Conservation (phyloP, 1,139 yeast species). For the Zygoascus meyerae region DNA sequence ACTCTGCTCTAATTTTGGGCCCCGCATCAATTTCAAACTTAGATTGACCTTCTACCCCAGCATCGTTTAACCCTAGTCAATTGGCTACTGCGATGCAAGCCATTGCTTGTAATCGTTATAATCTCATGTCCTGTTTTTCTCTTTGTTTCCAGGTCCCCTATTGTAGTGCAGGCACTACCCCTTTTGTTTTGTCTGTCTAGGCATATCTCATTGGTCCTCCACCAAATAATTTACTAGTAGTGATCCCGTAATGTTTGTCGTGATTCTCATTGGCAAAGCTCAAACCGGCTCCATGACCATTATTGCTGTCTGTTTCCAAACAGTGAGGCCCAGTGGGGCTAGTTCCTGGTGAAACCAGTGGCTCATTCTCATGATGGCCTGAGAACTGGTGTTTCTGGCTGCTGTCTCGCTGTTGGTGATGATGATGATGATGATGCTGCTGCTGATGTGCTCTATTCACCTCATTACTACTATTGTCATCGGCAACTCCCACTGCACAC, state of each 20-base stretch:
- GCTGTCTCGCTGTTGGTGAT: constrained; percentile 11
- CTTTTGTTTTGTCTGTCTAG: neutral
- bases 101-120: too few species aligned
- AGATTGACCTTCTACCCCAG: too few species aligned
- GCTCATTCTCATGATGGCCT: too few species aligned
- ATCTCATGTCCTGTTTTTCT: too few species aligned
- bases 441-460: constrained; percentile 3
- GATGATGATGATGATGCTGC: constrained; percentile 10
- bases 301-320: neutral
- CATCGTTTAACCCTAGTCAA: too few species aligned
- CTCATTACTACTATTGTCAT: constrained; percentile 6
- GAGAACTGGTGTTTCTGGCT: neutral
- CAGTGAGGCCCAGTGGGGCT: neutral
- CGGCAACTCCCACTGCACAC: constrained; percentile 57
- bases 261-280: too few species aligned
- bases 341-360: neutral
- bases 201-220: constrained; percentile 3
- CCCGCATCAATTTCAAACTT: too few species aligned
- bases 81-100: too few species aligned
- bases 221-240: constrained; percentile 1
- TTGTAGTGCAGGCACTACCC: too few species aligned
- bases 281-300: too few species aligned
- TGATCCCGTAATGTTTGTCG: constrained; percentile 1
- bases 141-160: too few species aligned
- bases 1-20: too few species aligned